Evolutionary conservation across 768 basidiomycete species (phyloP).

Genomic region (Mycena sanguinolenta): DNA sequence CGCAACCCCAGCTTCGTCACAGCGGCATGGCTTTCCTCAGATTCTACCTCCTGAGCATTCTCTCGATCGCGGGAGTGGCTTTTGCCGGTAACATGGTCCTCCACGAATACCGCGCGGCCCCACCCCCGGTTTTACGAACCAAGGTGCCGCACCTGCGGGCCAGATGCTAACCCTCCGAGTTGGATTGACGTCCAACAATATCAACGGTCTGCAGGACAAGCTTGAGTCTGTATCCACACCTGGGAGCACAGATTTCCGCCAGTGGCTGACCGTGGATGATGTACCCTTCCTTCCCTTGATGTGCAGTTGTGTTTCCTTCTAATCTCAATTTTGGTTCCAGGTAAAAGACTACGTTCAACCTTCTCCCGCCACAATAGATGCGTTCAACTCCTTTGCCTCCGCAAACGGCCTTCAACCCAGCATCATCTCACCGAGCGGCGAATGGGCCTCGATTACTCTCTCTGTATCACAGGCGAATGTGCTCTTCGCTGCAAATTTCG

Average conservation of each 20-base stretch:
- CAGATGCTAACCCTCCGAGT: conserved; percentile 51
- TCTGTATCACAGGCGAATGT: neutral
- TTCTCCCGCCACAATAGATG: neutral
- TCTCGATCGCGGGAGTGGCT: conserved; percentile 6
- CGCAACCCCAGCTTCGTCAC: conserved; percentile 1
- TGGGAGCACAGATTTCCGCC: conserved; percentile 49
- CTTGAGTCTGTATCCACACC: conserved; percentile 55
- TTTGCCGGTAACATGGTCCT: conserved; percentile 35
- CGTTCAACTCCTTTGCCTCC: neutral
- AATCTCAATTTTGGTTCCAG: conserved; percentile 26
- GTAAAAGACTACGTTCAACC: conserved; percentile 43
- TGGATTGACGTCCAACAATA: conserved; percentile 51
- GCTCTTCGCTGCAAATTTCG: neutral
- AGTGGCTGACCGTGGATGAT: conserved; percentile 54
- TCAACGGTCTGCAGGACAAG: conserved; percentile 50
- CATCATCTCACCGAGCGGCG: neutral
- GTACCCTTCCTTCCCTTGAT: conserved; percentile 26
- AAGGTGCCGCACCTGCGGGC: conserved; percentile 30
- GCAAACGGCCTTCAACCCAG: neutral
- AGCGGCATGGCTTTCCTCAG: conserved; percentile 15
- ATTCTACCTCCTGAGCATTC: conserved; percentile 17
- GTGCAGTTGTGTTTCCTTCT: neutral
- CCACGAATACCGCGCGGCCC: conserved; percentile 38
- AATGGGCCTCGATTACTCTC: neutral
- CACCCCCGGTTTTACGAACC: conserved; percentile 45